Conservation (phyloP, 148 eudicot species). For the Rhododendron griersonianum region DNA sequence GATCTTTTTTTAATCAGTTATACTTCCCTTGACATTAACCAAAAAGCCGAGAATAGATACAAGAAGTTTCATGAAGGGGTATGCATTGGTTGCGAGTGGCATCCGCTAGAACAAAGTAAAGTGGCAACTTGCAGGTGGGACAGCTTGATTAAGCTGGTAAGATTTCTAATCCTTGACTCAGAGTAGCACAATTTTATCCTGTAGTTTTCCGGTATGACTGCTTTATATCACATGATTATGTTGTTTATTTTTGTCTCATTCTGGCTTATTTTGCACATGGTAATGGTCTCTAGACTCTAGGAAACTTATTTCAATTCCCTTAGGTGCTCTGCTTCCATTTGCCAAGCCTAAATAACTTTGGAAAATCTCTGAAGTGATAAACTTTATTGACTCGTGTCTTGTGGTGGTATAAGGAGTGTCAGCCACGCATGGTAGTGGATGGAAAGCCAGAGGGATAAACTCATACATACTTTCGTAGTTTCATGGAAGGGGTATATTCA, state of each 20-base stretch:
- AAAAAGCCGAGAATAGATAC: too few relatives aligned
- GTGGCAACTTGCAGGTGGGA: constrained; percentile 99
- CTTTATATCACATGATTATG: background rate
- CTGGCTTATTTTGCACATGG: background rate
- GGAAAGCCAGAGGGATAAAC: background rate
- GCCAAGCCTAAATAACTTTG: background rate
- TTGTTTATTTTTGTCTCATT: background rate
- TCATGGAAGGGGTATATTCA: too few relatives aligned
- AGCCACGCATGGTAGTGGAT: background rate
- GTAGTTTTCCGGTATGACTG: background rate
- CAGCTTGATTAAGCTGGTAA: constrained; percentile 87
- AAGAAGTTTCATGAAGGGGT: constrained; percentile 82
- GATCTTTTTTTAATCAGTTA: too few relatives aligned
- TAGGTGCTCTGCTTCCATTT: background rate
- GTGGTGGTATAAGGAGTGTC: background rate
- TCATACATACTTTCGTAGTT: too few relatives aligned
- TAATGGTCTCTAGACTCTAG: background rate
- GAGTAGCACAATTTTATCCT: background rate
- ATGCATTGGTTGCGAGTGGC: constrained; percentile 89
- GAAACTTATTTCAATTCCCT: background rate
- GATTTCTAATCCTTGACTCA: constrained; percentile 10
- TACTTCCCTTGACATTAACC: too few relatives aligned
- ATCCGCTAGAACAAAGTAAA: constrained; percentile 91
- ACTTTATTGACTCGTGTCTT: background rate
- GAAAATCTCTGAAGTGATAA: background rate